Evolutionary conservation across 306 rosid species (phyloP).

Genomic region (Rosa multiflora): DNA sequence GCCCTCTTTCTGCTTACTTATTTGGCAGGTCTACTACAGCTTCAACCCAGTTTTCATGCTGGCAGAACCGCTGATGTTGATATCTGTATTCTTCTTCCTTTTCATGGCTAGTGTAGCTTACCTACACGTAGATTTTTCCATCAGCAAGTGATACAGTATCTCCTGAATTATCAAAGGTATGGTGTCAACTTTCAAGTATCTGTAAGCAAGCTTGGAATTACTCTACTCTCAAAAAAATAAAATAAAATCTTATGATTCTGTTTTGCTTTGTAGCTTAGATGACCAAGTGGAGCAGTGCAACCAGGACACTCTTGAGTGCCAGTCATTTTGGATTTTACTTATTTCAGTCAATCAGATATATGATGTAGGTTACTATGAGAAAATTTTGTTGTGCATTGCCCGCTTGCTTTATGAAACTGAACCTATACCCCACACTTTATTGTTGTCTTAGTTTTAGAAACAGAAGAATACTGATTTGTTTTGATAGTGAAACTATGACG

Average conservation of each 20-base stretch:
- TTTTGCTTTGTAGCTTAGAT: conserved; percentile 20
- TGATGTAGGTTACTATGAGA: conserved; percentile 22
- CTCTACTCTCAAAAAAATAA: background rate
- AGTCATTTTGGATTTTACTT: conserved; percentile 23
- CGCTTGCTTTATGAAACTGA: conserved; percentile 3
- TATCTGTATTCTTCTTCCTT: conserved; percentile 64
- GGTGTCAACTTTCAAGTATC: background rate
- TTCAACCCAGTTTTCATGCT: conserved; percentile 91
- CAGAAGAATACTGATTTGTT: conserved; percentile 3
- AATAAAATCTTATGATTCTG: background rate
- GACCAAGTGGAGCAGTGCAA: conserved; percentile 32
- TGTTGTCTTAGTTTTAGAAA: conserved; percentile 8
- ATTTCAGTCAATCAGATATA: conserved; percentile 14
- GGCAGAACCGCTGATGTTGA: conserved; percentile 94
- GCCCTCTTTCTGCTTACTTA: conserved; percentile 16
- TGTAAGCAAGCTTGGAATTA: conserved; percentile 2
- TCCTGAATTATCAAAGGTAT: conserved; percentile 38
- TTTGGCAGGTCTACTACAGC: conserved; percentile 74
- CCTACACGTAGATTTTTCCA: conserved; percentile 78
- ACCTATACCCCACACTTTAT: background rate
- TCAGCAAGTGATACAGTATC: conserved; percentile 57
- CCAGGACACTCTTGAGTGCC: conserved; percentile 2
- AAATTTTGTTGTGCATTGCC: conserved; percentile 32
- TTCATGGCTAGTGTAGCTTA: conserved; percentile 73
- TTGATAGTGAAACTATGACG: background rate